Conservation (phyloP, 73 alveolate genomes). For the Tetrahymena malaccensis region DNA sequence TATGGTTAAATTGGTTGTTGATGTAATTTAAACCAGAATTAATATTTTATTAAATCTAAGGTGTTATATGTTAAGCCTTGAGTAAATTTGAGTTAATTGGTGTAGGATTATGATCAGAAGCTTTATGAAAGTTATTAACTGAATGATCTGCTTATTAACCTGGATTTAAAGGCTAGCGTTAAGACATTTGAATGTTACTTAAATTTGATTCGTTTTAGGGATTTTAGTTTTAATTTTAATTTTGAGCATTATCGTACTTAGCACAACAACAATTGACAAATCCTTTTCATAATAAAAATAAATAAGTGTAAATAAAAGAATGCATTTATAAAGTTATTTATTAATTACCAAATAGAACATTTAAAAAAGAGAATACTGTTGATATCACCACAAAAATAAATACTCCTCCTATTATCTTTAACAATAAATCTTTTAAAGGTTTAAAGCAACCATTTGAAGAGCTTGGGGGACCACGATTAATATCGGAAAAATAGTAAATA, state of each 20-base stretch:
- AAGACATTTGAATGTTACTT: background rate
- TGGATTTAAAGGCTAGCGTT: background rate
- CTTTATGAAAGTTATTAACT: no score
- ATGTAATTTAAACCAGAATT: no score
- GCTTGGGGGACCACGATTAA: background rate
- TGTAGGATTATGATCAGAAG: background rate
- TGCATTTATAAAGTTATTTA: background rate
- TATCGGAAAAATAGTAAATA: background rate
- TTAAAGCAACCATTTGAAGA: background rate
- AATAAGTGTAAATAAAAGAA: background rate
- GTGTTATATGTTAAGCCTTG: no score
- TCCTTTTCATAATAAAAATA: background rate
- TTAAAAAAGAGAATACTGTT: background rate
- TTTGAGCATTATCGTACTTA: background rate
- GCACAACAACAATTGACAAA: background rate
- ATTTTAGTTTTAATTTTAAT: background rate
- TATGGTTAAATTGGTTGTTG: no score
- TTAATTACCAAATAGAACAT: background rate
- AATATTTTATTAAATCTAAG: no score
- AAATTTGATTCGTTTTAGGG: background rate
- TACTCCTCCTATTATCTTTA: background rate
- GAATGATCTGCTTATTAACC: background rate
- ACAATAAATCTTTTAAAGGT: background rate
- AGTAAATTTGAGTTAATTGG: no score
- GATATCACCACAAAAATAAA: background rate